phyloP scores from a whole-genome alignment of 2,329 filamentous ascomycete species.

The Trichocomaceae sp. region DNA sequence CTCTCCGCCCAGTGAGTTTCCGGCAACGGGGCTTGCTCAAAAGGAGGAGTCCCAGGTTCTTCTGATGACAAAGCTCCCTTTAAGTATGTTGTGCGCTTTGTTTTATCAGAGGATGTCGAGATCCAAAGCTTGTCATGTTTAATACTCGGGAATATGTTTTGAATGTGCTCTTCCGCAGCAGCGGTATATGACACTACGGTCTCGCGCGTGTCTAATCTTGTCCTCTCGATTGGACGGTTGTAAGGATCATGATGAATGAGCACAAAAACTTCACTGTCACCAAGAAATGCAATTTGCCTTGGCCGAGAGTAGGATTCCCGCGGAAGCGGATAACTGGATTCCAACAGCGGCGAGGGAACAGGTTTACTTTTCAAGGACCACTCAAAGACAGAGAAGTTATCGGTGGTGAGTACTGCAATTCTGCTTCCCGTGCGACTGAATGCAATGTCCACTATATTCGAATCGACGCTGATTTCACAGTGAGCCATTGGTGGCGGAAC shows the following conservation, averaged over 20 bases:
- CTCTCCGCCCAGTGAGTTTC: conserved; percentile 36
- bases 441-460: conserved; percentile 65
- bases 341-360: conserved; percentile 31
- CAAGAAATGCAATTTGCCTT: conserved; percentile 44
- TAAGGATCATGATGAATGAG: conserved; percentile 32
- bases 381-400: conserved; percentile 60
- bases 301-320: conserved; percentile 25
- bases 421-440: conserved; percentile 59
- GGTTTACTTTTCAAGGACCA: conserved; percentile 53
- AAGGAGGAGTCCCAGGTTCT: conserved; percentile 19
- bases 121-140: conserved; percentile 34
- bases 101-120: conserved; percentile 23
- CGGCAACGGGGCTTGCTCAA: conserved; percentile 27
- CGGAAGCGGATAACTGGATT: conserved; percentile 33
- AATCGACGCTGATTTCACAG: conserved; percentile 60
- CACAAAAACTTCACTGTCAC: conserved; percentile 38
- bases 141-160: conserved; percentile 32
- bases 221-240: conserved; percentile 27
- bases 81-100: conserved; percentile 21
- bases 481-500: conserved; percentile 90
- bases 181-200: conserved; percentile 27
- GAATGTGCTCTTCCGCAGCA: conserved; percentile 27
- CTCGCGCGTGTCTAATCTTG: conserved; percentile 28
- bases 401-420: conserved; percentile 66
- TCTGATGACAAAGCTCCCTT: conserved; percentile 12